Evolutionary conservation across 2,329 filamentous ascomycete genomes (phyloP), one percentile per base, ranked within the genome.

Genomic region (Cryphonectria parasitica): DNA sequence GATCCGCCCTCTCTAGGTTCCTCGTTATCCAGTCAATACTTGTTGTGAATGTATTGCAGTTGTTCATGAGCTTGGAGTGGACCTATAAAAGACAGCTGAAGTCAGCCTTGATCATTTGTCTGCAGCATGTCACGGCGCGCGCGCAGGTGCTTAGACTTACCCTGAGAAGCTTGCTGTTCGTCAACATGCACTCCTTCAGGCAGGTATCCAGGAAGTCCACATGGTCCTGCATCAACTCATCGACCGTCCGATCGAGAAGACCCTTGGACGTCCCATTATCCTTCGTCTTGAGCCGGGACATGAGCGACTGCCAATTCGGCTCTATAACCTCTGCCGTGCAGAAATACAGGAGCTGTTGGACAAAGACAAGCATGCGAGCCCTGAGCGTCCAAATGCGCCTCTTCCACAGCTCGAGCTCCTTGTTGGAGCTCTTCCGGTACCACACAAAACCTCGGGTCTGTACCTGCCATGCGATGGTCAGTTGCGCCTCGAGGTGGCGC

Each of bases 221-320:
- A 82, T 99, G 96, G 78, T 98, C 95, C 82, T 98, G 94, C 96
- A 99, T 99, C 78, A 99, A 83, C 82, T 98, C 94, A 77, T 99
- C 96, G 0, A 99, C 96, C 0, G 96, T 99, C 52, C 94, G 82
- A 56, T 83, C 84, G 8, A 81, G 78, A 10, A 81, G 78, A 0
- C 79, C 76, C n/a, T 77, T 77, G 25, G 74, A 74, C 43, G 79
- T 75, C 11, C 73, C 78, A 17, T 84, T 83, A 69, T 89, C 87
- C 72, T 86, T 87, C 13, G 84, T 88, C 83, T 91, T 91, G 7
- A 98, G 86, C 43, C 93, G 87, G n/a, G 91, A 89, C 94, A 98
- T 98, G 72, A 99, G 89, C 64, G 90, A 92, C 74, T 94, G 90
- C 96, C 96, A 99, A 80, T 98, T 98, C 3, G 95, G 96, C 80